A percentile compares a stretch with the other conserved stretches of the same genome.
Evolutionary conservation across 768 basidiomycete genomes (phyloP).

Genomic region (Artomyces pyxidatus): DNA sequence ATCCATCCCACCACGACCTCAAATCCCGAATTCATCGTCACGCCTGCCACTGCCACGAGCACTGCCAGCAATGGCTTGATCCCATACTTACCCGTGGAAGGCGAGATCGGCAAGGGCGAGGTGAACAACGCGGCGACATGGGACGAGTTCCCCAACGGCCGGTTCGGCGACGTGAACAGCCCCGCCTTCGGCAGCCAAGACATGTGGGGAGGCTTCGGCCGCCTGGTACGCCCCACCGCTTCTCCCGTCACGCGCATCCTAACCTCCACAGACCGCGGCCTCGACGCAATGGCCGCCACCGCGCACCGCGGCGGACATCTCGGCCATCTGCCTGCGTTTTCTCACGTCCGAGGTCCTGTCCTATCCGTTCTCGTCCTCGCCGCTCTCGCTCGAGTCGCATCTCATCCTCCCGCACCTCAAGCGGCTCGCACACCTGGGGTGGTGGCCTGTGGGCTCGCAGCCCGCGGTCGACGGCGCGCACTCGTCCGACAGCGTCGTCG

Average conservation of each 20-base stretch:
- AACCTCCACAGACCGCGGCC: constrained; percentile 47
- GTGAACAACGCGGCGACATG: constrained; percentile 71
- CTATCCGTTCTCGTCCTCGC: constrained; percentile 83
- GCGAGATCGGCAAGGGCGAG: constrained; percentile 63
- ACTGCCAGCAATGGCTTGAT: constrained; percentile 52
- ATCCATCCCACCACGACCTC: constrained; percentile 18
- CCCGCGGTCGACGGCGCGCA: constrained; percentile 79
- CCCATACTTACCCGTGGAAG: constrained; percentile 37
- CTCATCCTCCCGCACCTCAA: constrained; percentile 75
- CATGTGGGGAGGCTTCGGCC: constrained; percentile 64
- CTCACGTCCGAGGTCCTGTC: constrained; percentile 63
- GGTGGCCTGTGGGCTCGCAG: constrained; percentile 98
- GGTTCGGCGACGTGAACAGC: constrained; percentile 96
- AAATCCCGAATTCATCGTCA: constrained; percentile 40
- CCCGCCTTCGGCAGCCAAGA: constrained; percentile 86
- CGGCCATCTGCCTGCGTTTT: constrained; percentile 70
- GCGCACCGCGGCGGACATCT: constrained; percentile 57
- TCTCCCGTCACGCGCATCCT: neutral
- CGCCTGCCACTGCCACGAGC: constrained; percentile 56
- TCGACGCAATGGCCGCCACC: constrained; percentile 75
- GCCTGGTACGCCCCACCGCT: constrained; percentile 36
- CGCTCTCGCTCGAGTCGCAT: constrained; percentile 75
- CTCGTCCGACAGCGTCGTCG: constrained; percentile 72
- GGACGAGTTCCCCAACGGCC: constrained; percentile 98
- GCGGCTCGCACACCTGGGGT: constrained; percentile 63